These are phyloP conservation scores for Haplosporangium sp. DNA, from an alignment of 371 early-diverging fungal genomes.

Conservation along the genomic window DNA sequence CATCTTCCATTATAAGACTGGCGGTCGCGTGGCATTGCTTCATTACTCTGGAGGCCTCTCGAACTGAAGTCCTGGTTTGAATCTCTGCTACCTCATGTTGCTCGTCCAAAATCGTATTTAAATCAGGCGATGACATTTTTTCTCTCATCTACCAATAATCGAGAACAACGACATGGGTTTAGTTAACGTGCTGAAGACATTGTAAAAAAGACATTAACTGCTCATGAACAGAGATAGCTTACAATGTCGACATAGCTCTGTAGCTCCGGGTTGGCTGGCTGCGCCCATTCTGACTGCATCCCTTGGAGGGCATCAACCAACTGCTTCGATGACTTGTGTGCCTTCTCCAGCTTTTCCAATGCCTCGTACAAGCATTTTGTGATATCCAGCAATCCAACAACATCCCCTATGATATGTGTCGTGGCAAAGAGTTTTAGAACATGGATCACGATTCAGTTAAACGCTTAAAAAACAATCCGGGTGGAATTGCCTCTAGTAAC, in stretches of 20 bases:
- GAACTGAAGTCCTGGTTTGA: slow-evolving; percentile 80
- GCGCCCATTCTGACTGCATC: slow-evolving; percentile 83
- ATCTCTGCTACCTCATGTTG: slow-evolving; percentile 69
- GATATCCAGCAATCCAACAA: slow-evolving; percentile 93
- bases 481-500: background rate
- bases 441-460: background rate
- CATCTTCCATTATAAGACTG: slow-evolving; percentile 84
- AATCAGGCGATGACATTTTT: slow-evolving; percentile 85
- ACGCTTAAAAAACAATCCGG: background rate
- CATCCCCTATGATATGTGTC: slow-evolving; percentile 64
- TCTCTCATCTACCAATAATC: slow-evolving; percentile 60
- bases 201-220: background rate
- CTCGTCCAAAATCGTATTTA: slow-evolving; percentile 77
- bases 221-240: slow-evolving; percentile 1
- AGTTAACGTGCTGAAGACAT: background rate
- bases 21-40: slow-evolving; percentile 85
- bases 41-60: slow-evolving; percentile 90
- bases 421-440: background rate
- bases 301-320: slow-evolving; percentile 90
- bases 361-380: slow-evolving; percentile 94
- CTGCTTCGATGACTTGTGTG: slow-evolving; percentile 83
- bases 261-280: slow-evolving; percentile 51
- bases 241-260: slow-evolving; percentile 48
- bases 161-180: background rate
- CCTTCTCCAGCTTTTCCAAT: slow-evolving; percentile 90